Evolutionary conservation across 495 filamentous ascomycete species (phyloP).

Genomic region (Immersiella caudata): DNA sequence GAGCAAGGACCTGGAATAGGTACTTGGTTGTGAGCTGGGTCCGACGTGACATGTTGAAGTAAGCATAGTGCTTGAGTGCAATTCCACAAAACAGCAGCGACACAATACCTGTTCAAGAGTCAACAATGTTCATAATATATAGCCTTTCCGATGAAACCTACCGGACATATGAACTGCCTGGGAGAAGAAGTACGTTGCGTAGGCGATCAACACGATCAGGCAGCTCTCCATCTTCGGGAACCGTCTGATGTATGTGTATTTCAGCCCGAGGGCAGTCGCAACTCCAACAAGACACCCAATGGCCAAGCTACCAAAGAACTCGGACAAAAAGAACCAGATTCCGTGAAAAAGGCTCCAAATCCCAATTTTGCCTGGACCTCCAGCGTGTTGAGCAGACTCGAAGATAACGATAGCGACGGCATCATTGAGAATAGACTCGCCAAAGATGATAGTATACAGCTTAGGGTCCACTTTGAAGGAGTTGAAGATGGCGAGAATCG

Average conservation of each 20-base stretch:
- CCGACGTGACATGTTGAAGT: constrained; percentile 99
- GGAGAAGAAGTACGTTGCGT: constrained; percentile 95
- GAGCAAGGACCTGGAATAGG: constrained; percentile 90
- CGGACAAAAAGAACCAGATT: constrained; percentile 89
- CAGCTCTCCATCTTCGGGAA: constrained; percentile 97
- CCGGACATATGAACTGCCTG: constrained; percentile 94
- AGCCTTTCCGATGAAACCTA: constrained; percentile 47
- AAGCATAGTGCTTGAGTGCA: constrained; percentile 97
- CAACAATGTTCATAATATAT: constrained; percentile 10
- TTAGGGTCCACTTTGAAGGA: constrained; percentile 98
- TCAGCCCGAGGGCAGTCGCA: constrained; percentile 80
- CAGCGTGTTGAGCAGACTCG: constrained; percentile 89
- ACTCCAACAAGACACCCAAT: constrained; percentile 89
- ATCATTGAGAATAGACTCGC: constrained; percentile 97
- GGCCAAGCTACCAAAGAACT: constrained; percentile 91
- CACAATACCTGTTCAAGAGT: constrained; percentile 75
- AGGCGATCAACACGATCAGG: constrained; percentile 88
- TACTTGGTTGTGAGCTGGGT: constrained; percentile 98
- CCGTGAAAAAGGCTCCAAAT: constrained; percentile 82
- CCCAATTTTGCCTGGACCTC: constrained; percentile 60
- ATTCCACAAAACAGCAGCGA: constrained; percentile 97
- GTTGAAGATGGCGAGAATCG: constrained; percentile 97
- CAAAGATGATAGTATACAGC: constrained; percentile 97
- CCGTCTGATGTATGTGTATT: constrained; percentile 88
- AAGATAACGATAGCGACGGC: constrained; percentile 98